A percentile compares a stretch with the other conserved stretches of the same genome.
Evolutionary conservation across 2,329 filamentous ascomycete genomes (phyloP).

Genomic region (Alternaria triticina): DNA sequence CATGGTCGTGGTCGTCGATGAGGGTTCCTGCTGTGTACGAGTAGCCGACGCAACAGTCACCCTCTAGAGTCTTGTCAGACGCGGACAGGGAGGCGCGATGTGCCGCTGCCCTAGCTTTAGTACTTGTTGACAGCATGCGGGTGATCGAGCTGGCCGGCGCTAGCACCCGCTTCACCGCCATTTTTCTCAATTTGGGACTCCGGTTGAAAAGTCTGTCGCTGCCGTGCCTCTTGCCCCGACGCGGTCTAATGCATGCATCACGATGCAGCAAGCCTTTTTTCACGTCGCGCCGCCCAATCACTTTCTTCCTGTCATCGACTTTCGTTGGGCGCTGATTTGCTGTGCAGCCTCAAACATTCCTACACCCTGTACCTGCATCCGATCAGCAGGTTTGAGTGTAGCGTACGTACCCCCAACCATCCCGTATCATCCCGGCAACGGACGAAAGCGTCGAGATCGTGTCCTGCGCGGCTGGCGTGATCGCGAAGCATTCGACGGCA

Average conservation of each 20-base stretch:
- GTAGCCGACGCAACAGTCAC: constrained; percentile 19
- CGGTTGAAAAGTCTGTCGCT: constrained; percentile 12
- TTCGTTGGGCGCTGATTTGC: constrained; percentile 7
- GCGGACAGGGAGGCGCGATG: constrained; percentile 19
- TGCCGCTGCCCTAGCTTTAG: constrained; percentile 19
- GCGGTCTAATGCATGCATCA: constrained; percentile 1
- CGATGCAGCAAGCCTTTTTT: constrained; percentile 4
- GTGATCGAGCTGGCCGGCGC: constrained; percentile 14
- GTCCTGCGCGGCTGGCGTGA: constrained; percentile 18
- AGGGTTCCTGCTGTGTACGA: constrained; percentile 19
- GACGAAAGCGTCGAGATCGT: constrained; percentile 22
- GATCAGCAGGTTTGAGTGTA: constrained; percentile 6
- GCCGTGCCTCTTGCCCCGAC: constrained; percentile 9
- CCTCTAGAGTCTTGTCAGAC: constrained; percentile 18
- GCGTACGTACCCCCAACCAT: constrained; percentile 6
- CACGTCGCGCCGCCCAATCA: constrained; percentile 4
- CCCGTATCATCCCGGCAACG: constrained; percentile 21
- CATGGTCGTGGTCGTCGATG: constrained; percentile 27
- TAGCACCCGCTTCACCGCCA: constrained; percentile 22
- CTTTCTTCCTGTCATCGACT: neutral
- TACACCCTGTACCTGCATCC: constrained; percentile 17
- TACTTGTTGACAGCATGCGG: constrained; percentile 17
- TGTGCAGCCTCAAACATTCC: neutral
- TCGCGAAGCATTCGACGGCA: constrained; percentile 1
- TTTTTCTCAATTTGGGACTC: constrained; percentile 7